Conservation (phyloP, 352 stramenopile species). For the Elongisporangium anandrum region DNA sequence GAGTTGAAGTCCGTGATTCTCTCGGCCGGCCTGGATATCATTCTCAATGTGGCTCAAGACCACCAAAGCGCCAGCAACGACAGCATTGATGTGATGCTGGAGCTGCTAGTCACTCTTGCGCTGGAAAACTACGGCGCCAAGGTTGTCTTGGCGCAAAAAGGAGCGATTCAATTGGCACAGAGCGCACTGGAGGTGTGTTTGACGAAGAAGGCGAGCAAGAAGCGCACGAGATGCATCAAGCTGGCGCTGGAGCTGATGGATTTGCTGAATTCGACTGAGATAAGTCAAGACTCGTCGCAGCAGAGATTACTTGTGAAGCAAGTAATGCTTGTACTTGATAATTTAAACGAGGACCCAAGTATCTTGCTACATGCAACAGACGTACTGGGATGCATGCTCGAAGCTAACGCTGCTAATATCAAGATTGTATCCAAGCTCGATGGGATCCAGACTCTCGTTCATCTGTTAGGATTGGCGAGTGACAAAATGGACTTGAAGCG, state of each 20-base stretch:
- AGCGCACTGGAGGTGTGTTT: conserved; percentile 8
- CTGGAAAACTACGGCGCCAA: conserved; percentile 18
- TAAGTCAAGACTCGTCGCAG: conserved; percentile 9
- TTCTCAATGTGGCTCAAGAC: conserved; percentile 19
- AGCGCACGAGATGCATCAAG: conserved; percentile 33
- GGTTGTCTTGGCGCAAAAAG: conserved; percentile 8
- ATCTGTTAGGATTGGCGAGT: conserved; percentile 25
- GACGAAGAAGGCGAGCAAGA: conserved; percentile 20
- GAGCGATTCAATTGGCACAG: conserved; percentile 27
- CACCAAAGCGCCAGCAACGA: conserved; percentile 7
- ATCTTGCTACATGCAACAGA: conserved; percentile 35
- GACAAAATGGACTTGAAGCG: conserved; percentile 35
- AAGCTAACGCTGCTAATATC: conserved; percentile 22
- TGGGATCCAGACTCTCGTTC: conserved; percentile 26
- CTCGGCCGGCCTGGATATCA: conserved; percentile 18
- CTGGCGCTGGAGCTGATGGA: conserved; percentile 40
- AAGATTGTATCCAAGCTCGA: conserved; percentile 23
- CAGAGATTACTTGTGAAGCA: conserved; percentile 8
- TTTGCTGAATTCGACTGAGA: conserved; percentile 11
- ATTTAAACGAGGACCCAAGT: conserved; percentile 20
- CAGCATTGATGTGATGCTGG: conserved; percentile 31
- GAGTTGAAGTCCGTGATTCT: conserved; percentile 30
- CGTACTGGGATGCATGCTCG: conserved; percentile 30
- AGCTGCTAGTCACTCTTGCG: conserved; percentile 33
- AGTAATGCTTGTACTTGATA: conserved; percentile 27